Base-by-base conservation (phyloP, 2,329 filamentous ascomycete genomes). In the Camptophora hylomeconis region DNA sequence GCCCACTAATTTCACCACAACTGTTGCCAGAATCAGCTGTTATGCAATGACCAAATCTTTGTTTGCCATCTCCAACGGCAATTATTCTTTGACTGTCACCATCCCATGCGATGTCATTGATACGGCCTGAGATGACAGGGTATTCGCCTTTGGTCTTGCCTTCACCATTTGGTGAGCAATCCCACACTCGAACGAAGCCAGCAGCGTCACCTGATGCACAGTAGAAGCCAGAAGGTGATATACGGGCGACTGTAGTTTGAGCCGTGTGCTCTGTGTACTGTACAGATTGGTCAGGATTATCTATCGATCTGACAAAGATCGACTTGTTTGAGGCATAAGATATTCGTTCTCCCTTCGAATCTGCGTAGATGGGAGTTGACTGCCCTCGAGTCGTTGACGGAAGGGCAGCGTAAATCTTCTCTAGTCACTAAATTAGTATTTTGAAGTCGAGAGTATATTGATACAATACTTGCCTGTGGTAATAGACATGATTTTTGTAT, bases 81-180 rank as follows among this genome's bases (percentile, higher is more conserved):
- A 95, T 94, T 49, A 98, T 78, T 27, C 89, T 78, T 61, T 94
- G 86, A 37, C 81, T 92, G 57, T 98, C 89, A 33, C 86, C 87
- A 48, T 95, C 89, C 86, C 89, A 98, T 1, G 84, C 87, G 41
- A 98, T 73, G 53, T 98, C 89, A 52, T 93, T 92, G 58, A 98
- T 87, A 30, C 82, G 78, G 8, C 89, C 89, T 18, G 81, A 84
- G 48, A 95, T 86, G 57, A 95, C 94, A 49, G 75, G 70, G 57
- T 93, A 95, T 56, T 95, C 87, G 42, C 86, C 82, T 56, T 92
- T 92, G 24, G 83, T 93, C 47, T 77, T 81, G 17, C 42, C 44
- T 3, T 38, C 39, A 24, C 84, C 84, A 44, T 83, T 81, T 31
- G 87, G 77, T 8, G 80, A 75, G 40, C 68, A 72, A 53, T 95